Evolutionary conservation across 768 basidiomycete genomes (phyloP).

Genomic region (Amanita inopinata): DNA sequence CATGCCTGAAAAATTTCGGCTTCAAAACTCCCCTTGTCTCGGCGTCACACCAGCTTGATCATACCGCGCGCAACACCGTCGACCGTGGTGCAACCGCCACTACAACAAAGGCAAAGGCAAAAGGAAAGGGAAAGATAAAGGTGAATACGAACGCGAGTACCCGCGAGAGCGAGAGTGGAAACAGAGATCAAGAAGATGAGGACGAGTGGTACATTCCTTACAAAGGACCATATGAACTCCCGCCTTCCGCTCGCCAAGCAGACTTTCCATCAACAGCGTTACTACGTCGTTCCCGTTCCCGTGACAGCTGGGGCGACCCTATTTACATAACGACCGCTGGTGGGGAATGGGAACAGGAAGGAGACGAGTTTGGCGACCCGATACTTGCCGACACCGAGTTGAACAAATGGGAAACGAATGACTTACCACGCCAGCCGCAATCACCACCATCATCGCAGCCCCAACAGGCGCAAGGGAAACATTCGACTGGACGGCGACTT

Average conservation of each 20-base stretch:
- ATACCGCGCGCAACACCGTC: too few relatives aligned
- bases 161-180: not conserved
- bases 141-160: not conserved
- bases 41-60: too few relatives aligned
- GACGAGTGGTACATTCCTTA: constrained; percentile 59
- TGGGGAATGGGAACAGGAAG: too few relatives aligned
- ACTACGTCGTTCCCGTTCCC: constrained; percentile 20
- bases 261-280: not conserved
- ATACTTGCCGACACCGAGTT: too few relatives aligned
- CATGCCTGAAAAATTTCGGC: too few relatives aligned
- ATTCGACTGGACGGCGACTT: not conserved
- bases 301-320: constrained; percentile 34
- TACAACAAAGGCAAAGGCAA: too few relatives aligned
- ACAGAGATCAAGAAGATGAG: too few relatives aligned
- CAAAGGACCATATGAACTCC: constrained; percentile 46
- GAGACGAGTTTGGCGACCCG: too few relatives aligned
- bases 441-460: not conserved
- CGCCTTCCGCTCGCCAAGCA: not conserved
- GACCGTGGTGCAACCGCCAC: too few relatives aligned
- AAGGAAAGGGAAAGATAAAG: not conserved
- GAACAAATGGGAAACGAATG: too few relatives aligned
- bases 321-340: not conserved
- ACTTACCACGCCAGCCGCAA: not conserved
- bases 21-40: too few relatives aligned
- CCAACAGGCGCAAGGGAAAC: not conserved